Conservation (phyloP, 2,329 filamentous ascomycete genomes). For the Myotisia sp. region DNA sequence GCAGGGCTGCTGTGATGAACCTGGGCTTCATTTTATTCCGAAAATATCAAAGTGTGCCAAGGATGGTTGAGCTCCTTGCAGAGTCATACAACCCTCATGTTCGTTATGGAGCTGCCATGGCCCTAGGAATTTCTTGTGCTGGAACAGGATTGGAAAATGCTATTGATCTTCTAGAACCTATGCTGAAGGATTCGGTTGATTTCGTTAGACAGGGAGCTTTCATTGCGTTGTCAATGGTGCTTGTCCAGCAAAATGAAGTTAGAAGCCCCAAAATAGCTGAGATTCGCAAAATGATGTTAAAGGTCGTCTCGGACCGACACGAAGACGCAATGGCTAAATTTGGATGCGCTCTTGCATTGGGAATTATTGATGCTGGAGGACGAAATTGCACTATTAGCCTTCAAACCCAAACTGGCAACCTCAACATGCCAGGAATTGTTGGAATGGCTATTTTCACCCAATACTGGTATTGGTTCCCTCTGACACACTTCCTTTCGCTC, state of each 20-base stretch:
- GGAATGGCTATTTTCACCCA: constrained; percentile 97
- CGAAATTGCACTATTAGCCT: constrained; percentile 97
- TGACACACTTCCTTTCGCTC: constrained; percentile 91
- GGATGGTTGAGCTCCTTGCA: constrained; percentile 95
- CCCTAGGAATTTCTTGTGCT: constrained; percentile 91
- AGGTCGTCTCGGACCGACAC: constrained; percentile 85
- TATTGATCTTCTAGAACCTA: constrained; percentile 89
- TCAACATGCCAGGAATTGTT: constrained; percentile 97
- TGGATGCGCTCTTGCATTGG: constrained; percentile 79
- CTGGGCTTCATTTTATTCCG: constrained; percentile 97
- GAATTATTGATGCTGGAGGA: constrained; percentile 94
- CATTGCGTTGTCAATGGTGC: constrained; percentile 90
- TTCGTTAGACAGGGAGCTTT: constrained; percentile 94
- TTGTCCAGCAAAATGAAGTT: constrained; percentile 97
- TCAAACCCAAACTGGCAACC: constrained; percentile 92
- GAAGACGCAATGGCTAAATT: constrained; percentile 99
- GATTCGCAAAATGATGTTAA: constrained; percentile 85
- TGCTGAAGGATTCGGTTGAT: constrained; percentile 98
- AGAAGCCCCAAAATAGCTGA: constrained; percentile 94
- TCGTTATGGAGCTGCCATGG: constrained; percentile 94
- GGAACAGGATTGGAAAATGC: constrained; percentile 93
- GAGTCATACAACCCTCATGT: constrained; percentile 99
- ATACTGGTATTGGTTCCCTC: constrained; percentile 99
- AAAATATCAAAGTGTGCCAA: constrained; percentile 89
- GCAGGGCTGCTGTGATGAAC: constrained; percentile 91